phyloP scores from a whole-genome alignment of 192 early-diverging fungal genomes.

The Podila verticillata region DNA sequence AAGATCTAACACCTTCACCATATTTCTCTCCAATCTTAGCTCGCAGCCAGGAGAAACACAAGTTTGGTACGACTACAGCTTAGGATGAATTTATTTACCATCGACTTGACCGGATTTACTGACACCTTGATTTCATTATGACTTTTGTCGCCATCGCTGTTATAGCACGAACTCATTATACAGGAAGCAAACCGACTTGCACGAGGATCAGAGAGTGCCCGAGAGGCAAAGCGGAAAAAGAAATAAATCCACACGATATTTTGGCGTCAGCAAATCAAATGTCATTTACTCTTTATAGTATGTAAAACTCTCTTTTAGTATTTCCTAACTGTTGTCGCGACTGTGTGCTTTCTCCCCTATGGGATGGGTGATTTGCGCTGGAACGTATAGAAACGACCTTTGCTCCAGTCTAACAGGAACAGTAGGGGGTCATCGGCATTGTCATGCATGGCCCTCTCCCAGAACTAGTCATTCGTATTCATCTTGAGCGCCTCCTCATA shows the following conservation, averaged over 20 bases:
- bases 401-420: constrained; percentile 7
- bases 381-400: not conserved
- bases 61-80: constrained; percentile 44
- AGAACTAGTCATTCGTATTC: not conserved
- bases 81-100: not conserved
- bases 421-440: not conserved
- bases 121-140: not conserved
- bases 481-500: constrained; percentile 2
- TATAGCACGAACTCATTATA: not conserved
- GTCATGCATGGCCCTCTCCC: not conserved
- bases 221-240: not conserved
- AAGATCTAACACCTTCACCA: not conserved
- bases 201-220: not conserved
- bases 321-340: no score
- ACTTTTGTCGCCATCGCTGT: not conserved
- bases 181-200: not conserved
- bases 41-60: constrained; percentile 52
- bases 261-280: no score
- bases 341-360: not conserved
- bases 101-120: no score
- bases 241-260: not conserved
- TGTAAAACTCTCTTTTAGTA: no score
- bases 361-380: not conserved
- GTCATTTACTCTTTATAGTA: no score
- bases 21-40: constrained; percentile 12